These are phyloP conservation scores for Zoysia pacifica DNA, from an alignment of 176 grass and related monocot species.

Conservation along the genomic window DNA sequence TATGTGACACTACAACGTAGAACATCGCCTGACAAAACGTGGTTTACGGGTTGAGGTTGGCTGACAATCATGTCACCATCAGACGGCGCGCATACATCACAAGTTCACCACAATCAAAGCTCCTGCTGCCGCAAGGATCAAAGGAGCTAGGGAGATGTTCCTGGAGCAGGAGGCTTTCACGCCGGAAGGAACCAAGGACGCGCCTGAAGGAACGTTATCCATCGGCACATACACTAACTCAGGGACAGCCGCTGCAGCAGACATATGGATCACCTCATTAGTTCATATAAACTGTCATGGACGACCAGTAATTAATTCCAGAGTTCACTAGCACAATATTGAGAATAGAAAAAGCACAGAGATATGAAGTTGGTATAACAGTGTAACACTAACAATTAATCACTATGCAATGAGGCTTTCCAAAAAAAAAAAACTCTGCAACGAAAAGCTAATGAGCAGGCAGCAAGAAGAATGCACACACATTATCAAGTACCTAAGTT, in stretches of 20 bases:
- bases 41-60: background rate
- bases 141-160: background rate
- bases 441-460: background rate
- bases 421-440: too few species aligned
- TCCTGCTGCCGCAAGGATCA: slow-evolving; percentile 8
- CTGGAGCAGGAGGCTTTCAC: background rate
- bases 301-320: background rate
- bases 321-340: background rate
- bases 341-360: background rate
- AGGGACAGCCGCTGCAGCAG: slow-evolving; percentile 17
- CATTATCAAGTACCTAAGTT: background rate
- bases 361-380: background rate
- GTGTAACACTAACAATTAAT: background rate
- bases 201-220: slow-evolving; percentile 12
- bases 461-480: background rate
- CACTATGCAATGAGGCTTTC: background rate
- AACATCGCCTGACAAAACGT: background rate
- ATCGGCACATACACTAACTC: slow-evolving; percentile 2
- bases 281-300: background rate
- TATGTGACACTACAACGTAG: too few species aligned
- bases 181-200: background rate
- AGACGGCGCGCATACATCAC: background rate
- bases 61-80: background rate
- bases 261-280: background rate
- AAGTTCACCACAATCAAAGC: background rate